Evolutionary conservation across 768 basidiomycete genomes (phyloP), one percentile per base, ranked within the genome.

Genomic region (Xerocomus potaroensis): DNA sequence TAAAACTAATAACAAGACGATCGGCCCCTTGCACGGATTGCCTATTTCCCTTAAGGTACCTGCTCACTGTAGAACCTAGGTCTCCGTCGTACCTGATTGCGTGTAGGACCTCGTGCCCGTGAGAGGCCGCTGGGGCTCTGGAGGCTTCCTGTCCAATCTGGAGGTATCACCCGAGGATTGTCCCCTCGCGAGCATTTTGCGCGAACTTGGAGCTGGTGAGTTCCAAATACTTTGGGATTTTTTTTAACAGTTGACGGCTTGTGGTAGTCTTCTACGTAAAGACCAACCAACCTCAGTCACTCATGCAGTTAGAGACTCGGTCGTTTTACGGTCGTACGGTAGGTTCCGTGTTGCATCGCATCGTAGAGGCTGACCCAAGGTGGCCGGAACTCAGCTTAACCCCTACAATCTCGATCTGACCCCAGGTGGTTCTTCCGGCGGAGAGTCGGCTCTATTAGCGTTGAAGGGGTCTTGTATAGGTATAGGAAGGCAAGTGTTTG

Each of bases 391-490:
- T 33, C 63, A 76, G 36, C 55, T 66, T 24, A 77, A 79, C 46
- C 78, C 78, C 1, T 58, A 64, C 59, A 77, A 78, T 50, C 61
- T 68, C 2, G 39, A 60, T 10, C 57, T 76, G 19, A 74, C 72
- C 0, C 58, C 69, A 1, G 78, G 79, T 11, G 79, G 79, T n/a
- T 77, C 75, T 9, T 73, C 72, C 2, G 78, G 78, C 7, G 78
- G 78, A 26, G 78, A 77, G 57, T 66, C 69, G 5, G 75, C 78
- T 0, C 54, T 79, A 1, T 43, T 79, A 2, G 74, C 74, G 4
- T 50, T 78, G 43, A 69, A 69, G 29, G 76, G 76, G 26, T 66
- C 69, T 18, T 70, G 71, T 23, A 50, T 78, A 23, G 73, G 77
- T 7, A 59, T 76, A 21, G 74, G 75, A 23, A 72, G 69, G 63